These are phyloP conservation scores for Lecanicillium sp. DNA, from an alignment of 2,329 filamentous ascomycete species.

Conservation along the genomic window DNA sequence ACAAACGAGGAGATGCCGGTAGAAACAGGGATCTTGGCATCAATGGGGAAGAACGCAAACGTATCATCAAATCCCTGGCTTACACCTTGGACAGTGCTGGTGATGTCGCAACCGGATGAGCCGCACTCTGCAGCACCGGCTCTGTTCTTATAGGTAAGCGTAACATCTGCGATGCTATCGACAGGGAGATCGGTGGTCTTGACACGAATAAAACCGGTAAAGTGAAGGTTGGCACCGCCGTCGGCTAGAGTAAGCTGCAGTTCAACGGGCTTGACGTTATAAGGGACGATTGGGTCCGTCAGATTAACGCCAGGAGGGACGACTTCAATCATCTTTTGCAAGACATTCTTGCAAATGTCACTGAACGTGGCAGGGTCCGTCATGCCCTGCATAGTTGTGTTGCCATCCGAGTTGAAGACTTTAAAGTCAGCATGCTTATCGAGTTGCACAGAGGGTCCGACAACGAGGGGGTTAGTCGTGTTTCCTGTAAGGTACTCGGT, in stretches of 20 bases:
- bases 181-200: conserved; percentile 39
- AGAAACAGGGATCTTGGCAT: conserved; percentile 43
- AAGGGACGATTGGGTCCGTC: conserved; percentile 43
- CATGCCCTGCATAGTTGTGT: conserved; percentile 44
- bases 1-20: conserved; percentile 55
- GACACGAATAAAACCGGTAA: conserved; percentile 49
- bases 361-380: conserved; percentile 34
- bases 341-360: conserved; percentile 37
- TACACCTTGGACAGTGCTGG: conserved; percentile 35
- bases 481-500: conserved; percentile 47
- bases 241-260: conserved; percentile 45
- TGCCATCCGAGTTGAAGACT: conserved; percentile 47
- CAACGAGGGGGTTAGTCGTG: conserved; percentile 46
- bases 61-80: conserved; percentile 51
- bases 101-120: conserved; percentile 32
- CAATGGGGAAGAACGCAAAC: conserved; percentile 46
- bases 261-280: conserved; percentile 50
- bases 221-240: conserved; percentile 36
- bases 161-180: conserved; percentile 35
- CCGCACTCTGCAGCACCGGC: conserved; percentile 39
- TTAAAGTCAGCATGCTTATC: conserved; percentile 45
- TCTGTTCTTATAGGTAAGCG: conserved; percentile 48
- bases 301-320: conserved; percentile 44
- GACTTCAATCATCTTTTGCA: conserved; percentile 55
- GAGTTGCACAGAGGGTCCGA: conserved; percentile 36